Conservation (phyloP, 2,329 filamentous ascomycete species). For the Aaosphaeria pasadenensis region DNA sequence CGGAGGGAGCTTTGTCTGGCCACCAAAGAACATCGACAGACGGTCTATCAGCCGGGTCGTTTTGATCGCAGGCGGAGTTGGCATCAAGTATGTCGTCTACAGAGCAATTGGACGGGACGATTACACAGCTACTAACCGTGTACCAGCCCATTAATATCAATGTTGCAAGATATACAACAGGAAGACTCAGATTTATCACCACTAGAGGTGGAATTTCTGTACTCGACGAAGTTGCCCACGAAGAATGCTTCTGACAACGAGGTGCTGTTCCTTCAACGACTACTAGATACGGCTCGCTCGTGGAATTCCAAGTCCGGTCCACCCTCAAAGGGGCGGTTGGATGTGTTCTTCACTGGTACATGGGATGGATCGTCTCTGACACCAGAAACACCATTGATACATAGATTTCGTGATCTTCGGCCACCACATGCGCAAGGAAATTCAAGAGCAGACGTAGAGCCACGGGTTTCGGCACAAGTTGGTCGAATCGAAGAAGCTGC, state of each 20-base stretch:
- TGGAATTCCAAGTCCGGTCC: too few species aligned
- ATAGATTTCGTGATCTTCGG: not conserved
- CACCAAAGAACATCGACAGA: constrained; percentile 53
- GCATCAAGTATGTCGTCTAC: constrained; percentile 64
- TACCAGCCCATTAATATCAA: constrained; percentile 67
- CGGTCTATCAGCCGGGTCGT: constrained; percentile 58
- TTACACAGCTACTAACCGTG: too few species aligned
- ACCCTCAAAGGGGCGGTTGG: constrained; percentile 21
- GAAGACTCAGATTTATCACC: constrained; percentile 18
- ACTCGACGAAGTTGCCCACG: constrained; percentile 52
- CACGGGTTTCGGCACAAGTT: not conserved
- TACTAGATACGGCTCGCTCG: constrained; percentile 15
- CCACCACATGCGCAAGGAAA: not conserved
- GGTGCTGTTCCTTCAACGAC: constrained; percentile 35
- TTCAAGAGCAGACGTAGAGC: not conserved
- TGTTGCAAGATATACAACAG: constrained; percentile 60
- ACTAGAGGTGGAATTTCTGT: constrained; percentile 58
- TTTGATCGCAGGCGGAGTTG: constrained; percentile 77
- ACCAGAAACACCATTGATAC: not conserved
- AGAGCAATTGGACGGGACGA: too few species aligned
- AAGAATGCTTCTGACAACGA: constrained; percentile 23
- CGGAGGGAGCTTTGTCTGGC: constrained; percentile 79
- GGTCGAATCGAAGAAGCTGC: not conserved
- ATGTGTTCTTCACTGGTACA: constrained; percentile 36
- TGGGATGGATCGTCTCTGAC: constrained; percentile 19